Conservation (phyloP, 306 rosid genomes). For the Prunus salicina region DNA sequence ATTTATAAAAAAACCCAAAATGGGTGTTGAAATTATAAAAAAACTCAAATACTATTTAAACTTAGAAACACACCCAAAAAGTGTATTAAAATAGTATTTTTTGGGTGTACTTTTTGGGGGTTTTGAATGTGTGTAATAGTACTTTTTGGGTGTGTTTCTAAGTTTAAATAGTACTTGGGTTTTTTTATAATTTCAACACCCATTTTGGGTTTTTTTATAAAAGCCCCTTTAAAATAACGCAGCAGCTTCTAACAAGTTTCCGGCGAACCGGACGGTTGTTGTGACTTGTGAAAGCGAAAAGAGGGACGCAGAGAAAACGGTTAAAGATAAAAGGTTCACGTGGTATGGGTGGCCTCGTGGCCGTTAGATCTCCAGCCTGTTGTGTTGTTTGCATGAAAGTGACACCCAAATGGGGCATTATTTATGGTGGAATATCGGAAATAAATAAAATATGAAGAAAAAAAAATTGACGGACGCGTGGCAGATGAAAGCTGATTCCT, state of each 20-base stretch:
- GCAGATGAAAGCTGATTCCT: not conserved
- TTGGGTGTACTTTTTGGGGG: no score
- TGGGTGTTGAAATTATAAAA: no score
- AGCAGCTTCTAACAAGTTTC: slow-evolving; percentile 1
- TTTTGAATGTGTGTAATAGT: no score
- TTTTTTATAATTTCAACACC: no score
- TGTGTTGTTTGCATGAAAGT: slow-evolving; percentile 4
- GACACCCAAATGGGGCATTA: slow-evolving; percentile 17
- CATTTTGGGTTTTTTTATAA: no score
- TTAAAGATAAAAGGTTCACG: slow-evolving; percentile 27
- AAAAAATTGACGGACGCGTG: not conserved
- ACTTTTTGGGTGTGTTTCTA: no score
- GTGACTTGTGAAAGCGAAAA: slow-evolving; percentile 20
- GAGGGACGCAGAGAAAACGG: slow-evolving; percentile 4
- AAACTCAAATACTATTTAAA: no score
- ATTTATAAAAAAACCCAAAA: no score
- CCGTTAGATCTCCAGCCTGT: slow-evolving; percentile 18
- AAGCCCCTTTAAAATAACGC: not conserved
- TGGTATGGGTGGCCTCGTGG: slow-evolving; percentile 10
- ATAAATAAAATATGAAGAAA: not conserved
- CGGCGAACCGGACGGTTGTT: slow-evolving; percentile 5
- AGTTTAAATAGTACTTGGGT: no score
- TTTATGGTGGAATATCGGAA: not conserved
- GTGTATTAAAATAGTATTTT: no score
- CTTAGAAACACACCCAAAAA: no score